Evolutionary conservation across 2,329 filamentous ascomycete species (phyloP).

Genomic region (Pseudocercospora fuligena): DNA sequence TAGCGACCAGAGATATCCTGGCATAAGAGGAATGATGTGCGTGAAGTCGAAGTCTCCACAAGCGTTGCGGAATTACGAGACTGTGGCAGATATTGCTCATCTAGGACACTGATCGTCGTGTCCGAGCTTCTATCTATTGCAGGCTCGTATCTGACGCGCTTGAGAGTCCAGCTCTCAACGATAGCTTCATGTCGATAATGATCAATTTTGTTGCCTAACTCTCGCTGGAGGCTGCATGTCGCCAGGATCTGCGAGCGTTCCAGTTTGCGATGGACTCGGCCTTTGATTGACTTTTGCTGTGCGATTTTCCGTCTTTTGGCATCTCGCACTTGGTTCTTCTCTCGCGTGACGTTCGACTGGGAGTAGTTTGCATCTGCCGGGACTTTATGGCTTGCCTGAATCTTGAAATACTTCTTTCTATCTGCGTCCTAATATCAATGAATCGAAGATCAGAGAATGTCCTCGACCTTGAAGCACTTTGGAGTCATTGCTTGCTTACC

Average conservation of each 20-base stretch:
- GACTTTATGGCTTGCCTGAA: conserved; percentile 46
- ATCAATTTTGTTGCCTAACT: background rate
- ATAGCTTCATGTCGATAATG: background rate
- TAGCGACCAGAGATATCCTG: background rate
- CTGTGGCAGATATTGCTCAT: background rate
- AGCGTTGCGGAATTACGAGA: background rate
- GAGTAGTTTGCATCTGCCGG: conserved; percentile 47
- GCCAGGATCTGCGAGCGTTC: background rate
- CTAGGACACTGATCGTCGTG: background rate
- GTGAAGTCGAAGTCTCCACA: background rate
- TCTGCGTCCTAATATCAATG: conserved; percentile 42
- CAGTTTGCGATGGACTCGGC: background rate
- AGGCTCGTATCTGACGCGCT: background rate
- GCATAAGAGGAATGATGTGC: background rate
- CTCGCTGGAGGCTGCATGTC: background rate
- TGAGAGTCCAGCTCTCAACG: background rate
- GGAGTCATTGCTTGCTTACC: conserved; percentile 25
- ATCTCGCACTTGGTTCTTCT: conserved; percentile 37
- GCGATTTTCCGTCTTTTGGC: conserved; percentile 39
- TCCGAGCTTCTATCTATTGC: background rate
- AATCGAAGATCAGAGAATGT: background rate
- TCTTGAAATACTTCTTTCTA: conserved; percentile 57
- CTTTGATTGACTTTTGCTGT: conserved; percentile 3
- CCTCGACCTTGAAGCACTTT: background rate
- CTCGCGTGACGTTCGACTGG: conserved; percentile 44